phyloP scores from a whole-genome alignment of 805 yeast species.

The Sungouiozyma ichnusensis region DNA sequence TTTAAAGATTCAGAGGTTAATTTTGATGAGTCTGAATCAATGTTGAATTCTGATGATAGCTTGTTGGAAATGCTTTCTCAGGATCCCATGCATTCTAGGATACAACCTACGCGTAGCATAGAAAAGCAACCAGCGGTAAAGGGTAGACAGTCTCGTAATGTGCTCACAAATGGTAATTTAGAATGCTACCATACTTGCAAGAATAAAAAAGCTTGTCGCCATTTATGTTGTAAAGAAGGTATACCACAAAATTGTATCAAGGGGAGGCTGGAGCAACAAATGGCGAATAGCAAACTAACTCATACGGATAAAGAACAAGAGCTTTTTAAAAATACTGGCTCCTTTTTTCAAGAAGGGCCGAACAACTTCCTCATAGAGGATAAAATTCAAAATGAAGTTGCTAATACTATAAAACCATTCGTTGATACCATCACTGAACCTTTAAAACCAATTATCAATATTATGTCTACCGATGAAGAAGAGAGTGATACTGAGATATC shows the following conservation, averaged over 20 bases:
- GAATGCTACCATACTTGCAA: constrained; percentile 37
- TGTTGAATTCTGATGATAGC: constrained; percentile 10
- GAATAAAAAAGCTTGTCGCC: constrained; percentile 32
- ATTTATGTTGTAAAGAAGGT: constrained; percentile 40
- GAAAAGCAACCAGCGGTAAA: not conserved
- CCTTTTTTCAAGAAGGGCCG: not conserved
- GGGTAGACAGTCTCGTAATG: constrained; percentile 5
- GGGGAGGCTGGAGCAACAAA: not conserved
- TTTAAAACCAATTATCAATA: not conserved
- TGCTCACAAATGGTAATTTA: constrained; percentile 24
- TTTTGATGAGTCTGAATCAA: not conserved
- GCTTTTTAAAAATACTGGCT: not conserved
- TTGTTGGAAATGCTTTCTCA: not conserved
- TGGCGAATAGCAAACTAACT: not conserved
- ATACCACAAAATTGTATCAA: constrained; percentile 15
- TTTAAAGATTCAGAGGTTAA: not conserved
- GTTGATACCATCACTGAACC: not conserved
- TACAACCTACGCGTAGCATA: too few species aligned
- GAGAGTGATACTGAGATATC: constrained; percentile 1
- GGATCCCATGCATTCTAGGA: not conserved
- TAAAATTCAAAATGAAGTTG: not conserved
- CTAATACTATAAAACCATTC: not conserved
- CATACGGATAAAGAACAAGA: not conserved
- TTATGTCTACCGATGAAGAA: not conserved
- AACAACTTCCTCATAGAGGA: not conserved